Conservation (phyloP, 352 stramenopile species). For the Phytophthora melonis region DNA sequence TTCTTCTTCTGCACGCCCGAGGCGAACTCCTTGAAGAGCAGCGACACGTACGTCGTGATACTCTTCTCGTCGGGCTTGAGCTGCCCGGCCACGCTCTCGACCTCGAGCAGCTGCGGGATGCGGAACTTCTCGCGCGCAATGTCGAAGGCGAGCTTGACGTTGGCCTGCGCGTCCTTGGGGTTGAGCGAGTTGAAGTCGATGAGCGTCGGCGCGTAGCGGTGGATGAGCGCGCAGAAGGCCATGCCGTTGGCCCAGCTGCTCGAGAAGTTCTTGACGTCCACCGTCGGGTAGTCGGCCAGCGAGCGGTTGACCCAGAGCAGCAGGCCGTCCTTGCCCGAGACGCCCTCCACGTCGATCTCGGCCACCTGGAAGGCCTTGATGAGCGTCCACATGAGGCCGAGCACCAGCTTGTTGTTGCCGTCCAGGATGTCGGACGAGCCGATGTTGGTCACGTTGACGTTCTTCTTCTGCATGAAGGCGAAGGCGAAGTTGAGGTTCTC, state of each 20-base stretch:
- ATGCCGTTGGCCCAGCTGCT: constrained; percentile 89
- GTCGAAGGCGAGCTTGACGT: constrained; percentile 88
- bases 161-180: constrained; percentile 69
- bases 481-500: constrained; percentile 94
- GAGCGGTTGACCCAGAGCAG: constrained; percentile 92
- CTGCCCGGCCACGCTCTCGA: constrained; percentile 84
- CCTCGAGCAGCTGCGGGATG: constrained; percentile 90
- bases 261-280: constrained; percentile 92
- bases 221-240: constrained; percentile 92
- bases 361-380: constrained; percentile 92
- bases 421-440: constrained; percentile 93
- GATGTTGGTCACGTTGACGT: constrained; percentile 92
- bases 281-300: constrained; percentile 82
- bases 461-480: constrained; percentile 90
- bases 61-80: constrained; percentile 93
- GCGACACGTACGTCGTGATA: constrained; percentile 92
- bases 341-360: constrained; percentile 89
- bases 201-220: constrained; percentile 89
- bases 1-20: constrained; percentile 92
- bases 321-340: constrained; percentile 92
- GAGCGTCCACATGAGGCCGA: constrained; percentile 94
- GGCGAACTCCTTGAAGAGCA: constrained; percentile 93
- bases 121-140: constrained; percentile 86
- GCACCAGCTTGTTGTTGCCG: constrained; percentile 92
- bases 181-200: constrained; percentile 85